Evolutionary conservation across 2,329 filamentous ascomycete genomes (phyloP).

Genomic region (Thielaviopsis musarum): DNA sequence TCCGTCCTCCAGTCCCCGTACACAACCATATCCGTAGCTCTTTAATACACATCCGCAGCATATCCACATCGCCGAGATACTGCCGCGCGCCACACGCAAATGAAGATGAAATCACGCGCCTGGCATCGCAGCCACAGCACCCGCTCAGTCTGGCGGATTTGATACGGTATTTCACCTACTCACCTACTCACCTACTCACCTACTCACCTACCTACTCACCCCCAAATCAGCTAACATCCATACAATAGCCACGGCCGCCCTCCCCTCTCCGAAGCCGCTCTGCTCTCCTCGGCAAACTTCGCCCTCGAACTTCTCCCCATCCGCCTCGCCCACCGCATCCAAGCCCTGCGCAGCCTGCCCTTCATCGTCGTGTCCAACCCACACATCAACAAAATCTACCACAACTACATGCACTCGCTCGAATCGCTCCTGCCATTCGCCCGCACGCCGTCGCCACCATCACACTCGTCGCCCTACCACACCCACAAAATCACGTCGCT

Average conservation of each 20-base stretch:
- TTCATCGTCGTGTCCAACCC: slow-evolving; percentile 98
- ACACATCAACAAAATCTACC: slow-evolving; percentile 84
- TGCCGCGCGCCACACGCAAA: slow-evolving; percentile 23
- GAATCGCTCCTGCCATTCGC: slow-evolving; percentile 75
- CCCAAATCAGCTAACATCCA: background rate
- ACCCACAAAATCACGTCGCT: slow-evolving; percentile 24
- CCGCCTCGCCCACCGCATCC: slow-evolving; percentile 82
- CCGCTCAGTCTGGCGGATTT: slow-evolving; percentile 74
- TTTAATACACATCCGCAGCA: no score
- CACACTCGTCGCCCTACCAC: slow-evolving; percentile 23
- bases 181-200: background rate
- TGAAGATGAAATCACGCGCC: slow-evolving; percentile 60
- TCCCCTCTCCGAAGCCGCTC: slow-evolving; percentile 60
- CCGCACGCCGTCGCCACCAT: slow-evolving; percentile 25
- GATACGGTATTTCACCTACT: slow-evolving; percentile 44
- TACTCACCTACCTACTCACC: slow-evolving; percentile 2
- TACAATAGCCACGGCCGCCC: slow-evolving; percentile 54
- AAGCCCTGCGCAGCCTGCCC: slow-evolving; percentile 80
- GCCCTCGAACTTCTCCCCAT: slow-evolving; percentile 83
- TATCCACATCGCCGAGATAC: background rate
- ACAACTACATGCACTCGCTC: slow-evolving; percentile 87
- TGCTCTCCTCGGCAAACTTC: slow-evolving; percentile 88
- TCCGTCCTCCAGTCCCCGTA: background rate
- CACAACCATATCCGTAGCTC: background rate
- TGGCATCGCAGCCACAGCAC: slow-evolving; percentile 65